Evolutionary conservation across 495 filamentous ascomycete species (phyloP).

Genomic region (Xylaria acuta): DNA sequence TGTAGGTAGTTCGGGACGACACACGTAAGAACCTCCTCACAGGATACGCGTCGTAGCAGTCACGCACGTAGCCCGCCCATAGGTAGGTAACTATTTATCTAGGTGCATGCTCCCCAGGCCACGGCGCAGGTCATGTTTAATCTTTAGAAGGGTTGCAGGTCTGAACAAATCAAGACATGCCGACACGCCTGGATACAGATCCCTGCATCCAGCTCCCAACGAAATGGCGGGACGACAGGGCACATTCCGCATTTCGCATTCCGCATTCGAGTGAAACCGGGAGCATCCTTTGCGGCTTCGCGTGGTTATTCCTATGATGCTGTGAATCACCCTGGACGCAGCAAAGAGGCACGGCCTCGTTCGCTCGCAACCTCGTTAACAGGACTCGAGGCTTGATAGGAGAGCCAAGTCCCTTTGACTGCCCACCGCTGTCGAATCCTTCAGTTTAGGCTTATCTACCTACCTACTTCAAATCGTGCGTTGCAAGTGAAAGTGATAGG

Average conservation of each 20-base stretch:
- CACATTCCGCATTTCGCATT: slow-evolving; percentile 1
- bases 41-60: background rate
- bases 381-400: background rate
- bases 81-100: background rate
- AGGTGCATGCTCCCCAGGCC: background rate
- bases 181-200: background rate
- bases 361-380: background rate
- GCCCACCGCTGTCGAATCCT: slow-evolving; percentile 6
- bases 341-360: slow-evolving; percentile 3
- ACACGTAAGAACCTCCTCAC: background rate
- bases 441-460: background rate
- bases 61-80: background rate
- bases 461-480: slow-evolving; percentile 4
- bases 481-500: slow-evolving; percentile 1
- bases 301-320: background rate
- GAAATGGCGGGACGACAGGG: slow-evolving; percentile 1
- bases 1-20: background rate
- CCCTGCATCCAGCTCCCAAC: slow-evolving; percentile 18
- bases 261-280: slow-evolving; percentile 18
- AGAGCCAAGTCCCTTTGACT: background rate
- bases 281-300: slow-evolving; percentile 17
- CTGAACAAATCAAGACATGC: background rate
- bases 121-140: background rate
- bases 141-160: background rate
- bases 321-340: background rate